Conservation (phyloP, 352 stramenopile genomes). For the Pythium plurisporium region DNA sequence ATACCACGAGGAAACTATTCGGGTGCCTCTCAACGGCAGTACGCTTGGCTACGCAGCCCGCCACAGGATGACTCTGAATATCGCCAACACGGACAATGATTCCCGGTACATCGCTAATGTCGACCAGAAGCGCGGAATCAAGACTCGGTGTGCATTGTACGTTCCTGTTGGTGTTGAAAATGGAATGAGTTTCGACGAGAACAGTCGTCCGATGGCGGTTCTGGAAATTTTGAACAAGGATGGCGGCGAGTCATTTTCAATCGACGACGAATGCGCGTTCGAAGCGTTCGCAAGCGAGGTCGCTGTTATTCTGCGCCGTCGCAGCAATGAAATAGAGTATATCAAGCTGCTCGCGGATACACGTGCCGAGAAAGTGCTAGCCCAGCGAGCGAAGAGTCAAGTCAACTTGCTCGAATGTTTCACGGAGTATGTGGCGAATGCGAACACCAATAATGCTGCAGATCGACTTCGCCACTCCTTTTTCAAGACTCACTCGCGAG, state of each 20-base stretch:
- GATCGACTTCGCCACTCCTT: slow-evolving; percentile 61
- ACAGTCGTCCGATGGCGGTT: slow-evolving; percentile 71
- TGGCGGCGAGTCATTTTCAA: slow-evolving; percentile 60
- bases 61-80: slow-evolving; percentile 63
- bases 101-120: slow-evolving; percentile 47
- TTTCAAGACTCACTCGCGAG: slow-evolving; percentile 35
- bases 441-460: slow-evolving; percentile 37
- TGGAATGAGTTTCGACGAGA: slow-evolving; percentile 26
- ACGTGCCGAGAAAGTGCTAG: slow-evolving; percentile 62
- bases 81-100: slow-evolving; percentile 59
- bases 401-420: slow-evolving; percentile 77
- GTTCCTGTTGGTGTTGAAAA: slow-evolving; percentile 78
- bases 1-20: slow-evolving; percentile 64
- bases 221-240: slow-evolving; percentile 89
- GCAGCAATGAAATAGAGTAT: slow-evolving; percentile 86
- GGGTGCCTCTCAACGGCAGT: slow-evolving; percentile 51
- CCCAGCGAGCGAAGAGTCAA: slow-evolving; percentile 63
- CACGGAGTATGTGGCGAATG: slow-evolving; percentile 61
- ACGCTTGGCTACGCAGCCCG: slow-evolving; percentile 58
- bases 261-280: slow-evolving; percentile 84
- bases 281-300: slow-evolving; percentile 84
- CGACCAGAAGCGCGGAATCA: slow-evolving; percentile 53
- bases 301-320: slow-evolving; percentile 75
- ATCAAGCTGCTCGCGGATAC: slow-evolving; percentile 86
- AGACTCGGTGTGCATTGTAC: slow-evolving; percentile 76